Conservation (phyloP, 257 asterid species). For the Solanum neorickii region DNA sequence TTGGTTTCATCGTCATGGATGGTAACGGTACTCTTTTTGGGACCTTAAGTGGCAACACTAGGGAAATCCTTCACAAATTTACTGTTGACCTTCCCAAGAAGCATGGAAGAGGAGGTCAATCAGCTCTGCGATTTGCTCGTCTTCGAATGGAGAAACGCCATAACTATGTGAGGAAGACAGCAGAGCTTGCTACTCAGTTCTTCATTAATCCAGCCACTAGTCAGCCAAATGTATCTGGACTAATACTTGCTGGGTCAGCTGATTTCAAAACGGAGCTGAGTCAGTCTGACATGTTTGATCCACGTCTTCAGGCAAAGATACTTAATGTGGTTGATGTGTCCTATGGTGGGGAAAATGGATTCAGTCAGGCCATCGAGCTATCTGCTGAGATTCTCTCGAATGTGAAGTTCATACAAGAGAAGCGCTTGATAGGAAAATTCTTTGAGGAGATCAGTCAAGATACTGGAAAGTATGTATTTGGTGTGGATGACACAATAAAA, state of each 20-base stretch:
- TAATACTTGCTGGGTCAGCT: conserved; percentile 38
- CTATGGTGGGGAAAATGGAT: conserved; percentile 40
- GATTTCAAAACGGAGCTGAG: conserved; percentile 41
- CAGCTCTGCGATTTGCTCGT: conserved; percentile 41
- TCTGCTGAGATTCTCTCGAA: conserved; percentile 34
- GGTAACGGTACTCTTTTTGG: conserved; percentile 42
- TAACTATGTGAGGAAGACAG: conserved; percentile 35
- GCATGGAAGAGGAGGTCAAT: conserved; percentile 44
- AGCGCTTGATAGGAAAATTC: conserved; percentile 29
- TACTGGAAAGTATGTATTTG: conserved; percentile 38
- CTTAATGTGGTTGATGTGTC: conserved; percentile 39
- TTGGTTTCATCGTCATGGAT: conserved; percentile 42
- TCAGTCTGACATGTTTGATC: conserved; percentile 42
- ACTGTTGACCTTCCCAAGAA: conserved; percentile 41
- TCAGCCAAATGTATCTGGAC: conserved; percentile 38
- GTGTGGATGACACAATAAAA: conserved; percentile 36
- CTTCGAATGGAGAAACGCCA: conserved; percentile 41
- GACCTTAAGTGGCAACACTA: conserved; percentile 37
- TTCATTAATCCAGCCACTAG: conserved; percentile 40
- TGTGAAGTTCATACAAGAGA: conserved; percentile 38
- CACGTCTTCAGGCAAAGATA: conserved; percentile 31
- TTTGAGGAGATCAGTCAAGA: conserved; percentile 44
- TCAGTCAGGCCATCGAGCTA: conserved; percentile 36
- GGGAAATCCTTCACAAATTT: conserved; percentile 36
- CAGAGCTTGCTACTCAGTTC: conserved; percentile 39